Percentiles rank a stretch among this genome's conserved stretches.
phyloP scores from a whole-genome alignment of 148 eudicot genomes.

The Nyssa sinensis region DNA sequence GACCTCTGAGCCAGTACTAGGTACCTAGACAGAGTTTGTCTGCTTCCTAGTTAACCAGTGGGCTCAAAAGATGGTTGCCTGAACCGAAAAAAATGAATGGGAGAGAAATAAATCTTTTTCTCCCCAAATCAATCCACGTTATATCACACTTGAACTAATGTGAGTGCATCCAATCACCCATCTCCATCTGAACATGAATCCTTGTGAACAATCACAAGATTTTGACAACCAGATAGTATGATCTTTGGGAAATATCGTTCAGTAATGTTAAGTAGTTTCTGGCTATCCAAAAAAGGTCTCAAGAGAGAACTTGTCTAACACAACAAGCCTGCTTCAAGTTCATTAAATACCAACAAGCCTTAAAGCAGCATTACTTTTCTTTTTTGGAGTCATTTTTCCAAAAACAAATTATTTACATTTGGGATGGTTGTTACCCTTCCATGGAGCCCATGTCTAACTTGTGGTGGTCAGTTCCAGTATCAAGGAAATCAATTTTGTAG shows the following conservation, averaged over 20 bases:
- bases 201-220: background rate
- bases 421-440: background rate
- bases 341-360: background rate
- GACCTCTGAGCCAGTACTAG: background rate
- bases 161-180: too few species aligned
- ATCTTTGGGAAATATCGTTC: background rate
- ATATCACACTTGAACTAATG: too few species aligned
- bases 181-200: too few species aligned
- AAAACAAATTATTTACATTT: conserved; percentile 5
- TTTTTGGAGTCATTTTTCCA: background rate
- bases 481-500: background rate
- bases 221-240: background rate
- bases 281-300: background rate
- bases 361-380: background rate
- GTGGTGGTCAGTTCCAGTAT: background rate
- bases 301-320: background rate
- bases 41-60: too few species aligned
- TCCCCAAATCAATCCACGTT: too few species aligned
- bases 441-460: background rate
- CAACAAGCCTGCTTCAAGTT: background rate
- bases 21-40: background rate
- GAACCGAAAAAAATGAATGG: too few species aligned
- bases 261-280: background rate
- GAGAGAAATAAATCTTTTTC: too few species aligned
- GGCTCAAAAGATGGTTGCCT: too few species aligned